Percentiles rank a stretch among this genome's conserved stretches.
Conservation (phyloP, 352 stramenopile genomes). For the Pseudoperonospora humuli region DNA sequence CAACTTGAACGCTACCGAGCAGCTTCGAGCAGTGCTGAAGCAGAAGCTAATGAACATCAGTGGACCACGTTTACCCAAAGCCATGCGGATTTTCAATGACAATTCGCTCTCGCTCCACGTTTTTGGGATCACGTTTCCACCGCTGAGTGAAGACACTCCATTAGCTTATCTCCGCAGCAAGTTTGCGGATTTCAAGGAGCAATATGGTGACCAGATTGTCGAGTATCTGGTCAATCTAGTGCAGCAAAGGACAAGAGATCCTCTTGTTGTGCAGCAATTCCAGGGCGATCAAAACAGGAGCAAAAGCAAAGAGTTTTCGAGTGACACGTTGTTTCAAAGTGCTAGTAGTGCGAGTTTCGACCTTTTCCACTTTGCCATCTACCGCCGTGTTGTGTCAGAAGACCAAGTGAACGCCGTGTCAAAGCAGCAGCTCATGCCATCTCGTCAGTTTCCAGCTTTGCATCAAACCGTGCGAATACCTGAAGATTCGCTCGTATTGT, state of each 20-base stretch:
- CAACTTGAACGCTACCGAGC: conserved; percentile 35
- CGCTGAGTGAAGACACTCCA: conserved; percentile 59
- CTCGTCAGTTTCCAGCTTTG: conserved; percentile 30
- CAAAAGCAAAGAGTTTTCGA: conserved; percentile 14
- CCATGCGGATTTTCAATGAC: conserved; percentile 48
- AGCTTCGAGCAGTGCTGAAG: conserved; percentile 39
- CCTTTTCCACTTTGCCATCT: conserved; percentile 68
- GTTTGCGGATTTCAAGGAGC: conserved; percentile 43
- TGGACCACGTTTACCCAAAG: conserved; percentile 44
- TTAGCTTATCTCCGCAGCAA: conserved; percentile 46
- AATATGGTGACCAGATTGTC: conserved; percentile 46
- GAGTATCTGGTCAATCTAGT: conserved; percentile 50
- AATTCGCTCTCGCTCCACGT: conserved; percentile 44
- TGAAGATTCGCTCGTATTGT: conserved; percentile 36
- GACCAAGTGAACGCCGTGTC: conserved; percentile 17
- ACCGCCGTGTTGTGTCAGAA: conserved; percentile 27
- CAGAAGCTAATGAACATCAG: conserved; percentile 49
- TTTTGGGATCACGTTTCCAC: conserved; percentile 44
- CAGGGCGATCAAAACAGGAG: conserved; percentile 4
- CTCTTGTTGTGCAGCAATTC: conserved; percentile 9
- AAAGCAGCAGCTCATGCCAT: conserved; percentile 31
- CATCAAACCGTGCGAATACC: conserved; percentile 27
- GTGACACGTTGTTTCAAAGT: conserved; percentile 29
- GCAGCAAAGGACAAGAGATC: conserved; percentile 12
- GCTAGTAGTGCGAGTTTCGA: conserved; percentile 48